phyloP scores from a whole-genome alignment of 495 filamentous ascomycete genomes.

The Pyronema omphalodes region DNA sequence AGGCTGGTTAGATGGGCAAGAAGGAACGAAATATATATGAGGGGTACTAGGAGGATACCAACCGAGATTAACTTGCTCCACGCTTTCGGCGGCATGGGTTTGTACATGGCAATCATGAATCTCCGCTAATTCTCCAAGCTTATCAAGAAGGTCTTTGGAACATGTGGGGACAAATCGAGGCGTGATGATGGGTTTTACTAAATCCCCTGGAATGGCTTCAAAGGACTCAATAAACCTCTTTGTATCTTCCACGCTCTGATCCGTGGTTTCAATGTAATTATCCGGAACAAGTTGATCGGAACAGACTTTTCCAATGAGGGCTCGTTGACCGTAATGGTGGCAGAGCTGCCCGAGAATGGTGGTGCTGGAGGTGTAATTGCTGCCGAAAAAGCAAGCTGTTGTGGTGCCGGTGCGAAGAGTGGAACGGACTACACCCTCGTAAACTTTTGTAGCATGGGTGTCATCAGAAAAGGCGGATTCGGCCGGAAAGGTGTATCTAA shows the following conservation, averaged over 20 bases:
- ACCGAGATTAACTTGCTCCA: slow-evolving; percentile 16
- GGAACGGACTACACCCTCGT: slow-evolving; percentile 35
- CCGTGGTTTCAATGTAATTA: slow-evolving; percentile 37
- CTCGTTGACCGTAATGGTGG: slow-evolving; percentile 38
- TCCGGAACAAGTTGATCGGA: slow-evolving; percentile 44
- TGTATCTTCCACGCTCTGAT: slow-evolving; percentile 34
- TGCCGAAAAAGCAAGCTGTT: slow-evolving; percentile 47
- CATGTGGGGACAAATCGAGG: slow-evolving; percentile 42
- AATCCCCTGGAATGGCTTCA: slow-evolving; percentile 21
- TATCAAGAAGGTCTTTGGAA: slow-evolving; percentile 32
- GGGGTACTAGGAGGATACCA: neutral
- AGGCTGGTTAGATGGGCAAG: neutral
- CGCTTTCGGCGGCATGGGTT: slow-evolving; percentile 18
- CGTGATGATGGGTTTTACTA: slow-evolving; percentile 42
- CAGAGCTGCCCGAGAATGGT: slow-evolving; percentile 42
- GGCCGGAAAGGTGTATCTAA: slow-evolving; percentile 37
- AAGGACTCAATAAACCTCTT: slow-evolving; percentile 31
- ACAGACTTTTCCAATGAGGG: slow-evolving; percentile 47
- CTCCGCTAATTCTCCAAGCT: slow-evolving; percentile 34
- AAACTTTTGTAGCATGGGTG: slow-evolving; percentile 34
- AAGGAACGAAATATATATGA: neutral
- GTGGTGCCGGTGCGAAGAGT: slow-evolving; percentile 46
- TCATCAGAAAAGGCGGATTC: slow-evolving; percentile 40
- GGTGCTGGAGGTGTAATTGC: slow-evolving; percentile 38
- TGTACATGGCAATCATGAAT: slow-evolving; percentile 15